Percentiles rank a stretch among this genome's conserved stretches.
These are phyloP conservation scores for Mucor racemosus DNA, from an alignment of 371 early-diverging fungal species.

Conservation along the genomic window DNA sequence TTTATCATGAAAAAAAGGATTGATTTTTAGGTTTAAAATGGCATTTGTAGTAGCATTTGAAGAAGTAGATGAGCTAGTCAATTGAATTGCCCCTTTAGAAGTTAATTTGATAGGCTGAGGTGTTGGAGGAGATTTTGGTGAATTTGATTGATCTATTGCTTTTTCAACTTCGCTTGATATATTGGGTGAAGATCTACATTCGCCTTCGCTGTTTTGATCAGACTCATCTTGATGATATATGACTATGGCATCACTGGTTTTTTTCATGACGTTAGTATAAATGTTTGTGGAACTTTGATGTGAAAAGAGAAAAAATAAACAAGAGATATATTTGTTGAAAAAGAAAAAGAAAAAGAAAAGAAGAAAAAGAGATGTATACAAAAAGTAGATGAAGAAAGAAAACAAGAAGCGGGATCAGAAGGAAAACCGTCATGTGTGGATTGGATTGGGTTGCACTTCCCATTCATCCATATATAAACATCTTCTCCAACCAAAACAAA, in stretches of 20 bases:
- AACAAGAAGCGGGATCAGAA: slow-evolving; percentile 11
- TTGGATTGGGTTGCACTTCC: background rate
- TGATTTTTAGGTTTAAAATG: slow-evolving; percentile 12
- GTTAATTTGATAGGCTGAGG: slow-evolving; percentile 7
- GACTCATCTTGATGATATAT: slow-evolving; percentile 8
- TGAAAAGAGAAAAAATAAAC: background rate
- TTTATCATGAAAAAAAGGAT: slow-evolving; percentile 29
- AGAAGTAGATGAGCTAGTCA: background rate
- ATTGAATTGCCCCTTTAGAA: slow-evolving; percentile 11
- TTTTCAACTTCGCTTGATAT: background rate
- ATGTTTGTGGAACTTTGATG: slow-evolving; percentile 13
- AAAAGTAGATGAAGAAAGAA: background rate
- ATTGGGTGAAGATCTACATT: background rate
- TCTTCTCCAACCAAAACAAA: slow-evolving; percentile 2
- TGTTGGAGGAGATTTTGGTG: background rate
- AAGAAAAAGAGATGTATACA: background rate
- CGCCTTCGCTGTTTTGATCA: slow-evolving; percentile 3
- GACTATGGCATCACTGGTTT: slow-evolving; percentile 9
- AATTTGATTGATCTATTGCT: background rate
- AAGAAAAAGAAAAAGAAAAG: background rate
- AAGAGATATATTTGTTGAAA: background rate
- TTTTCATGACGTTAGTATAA: slow-evolving; percentile 26
- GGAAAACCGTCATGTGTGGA: slow-evolving; percentile 27
- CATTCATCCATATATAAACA: background rate
- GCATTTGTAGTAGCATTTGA: slow-evolving; percentile 17